Evolutionary conservation across 2,329 filamentous ascomycete genomes (phyloP).

Genomic region (Colletotrichum sp.): DNA sequence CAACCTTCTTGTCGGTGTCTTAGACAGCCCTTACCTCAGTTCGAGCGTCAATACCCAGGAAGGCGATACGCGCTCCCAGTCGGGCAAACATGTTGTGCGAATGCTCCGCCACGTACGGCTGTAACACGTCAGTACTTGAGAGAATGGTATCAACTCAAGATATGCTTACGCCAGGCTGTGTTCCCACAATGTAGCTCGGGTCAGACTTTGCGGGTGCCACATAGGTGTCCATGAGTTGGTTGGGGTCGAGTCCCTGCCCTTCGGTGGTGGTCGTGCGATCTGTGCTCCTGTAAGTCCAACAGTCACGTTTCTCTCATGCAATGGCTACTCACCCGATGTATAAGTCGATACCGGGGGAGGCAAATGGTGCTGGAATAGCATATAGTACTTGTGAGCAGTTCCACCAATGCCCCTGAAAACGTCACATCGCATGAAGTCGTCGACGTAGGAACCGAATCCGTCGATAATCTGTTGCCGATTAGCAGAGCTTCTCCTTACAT

Average conservation of each 20-base stretch:
- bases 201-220: constrained; percentile 66
- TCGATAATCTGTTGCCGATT: constrained; percentile 72
- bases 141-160: constrained; percentile 66
- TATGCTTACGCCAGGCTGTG: constrained; percentile 71
- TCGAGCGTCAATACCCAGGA: constrained; percentile 89
- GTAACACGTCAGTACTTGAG: constrained; percentile 35
- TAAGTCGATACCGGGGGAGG: constrained; percentile 86
- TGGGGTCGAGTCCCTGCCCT: constrained; percentile 64
- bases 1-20: not conserved
- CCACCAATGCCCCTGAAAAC: constrained; percentile 93
- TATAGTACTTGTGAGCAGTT: constrained; percentile 95
- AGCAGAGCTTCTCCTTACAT: not conserved
- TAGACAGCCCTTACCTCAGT: constrained; percentile 67
- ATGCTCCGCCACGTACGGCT: constrained; percentile 87
- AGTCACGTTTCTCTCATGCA: constrained; percentile 28
- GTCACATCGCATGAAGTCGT: constrained; percentile 90
- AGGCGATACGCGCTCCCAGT: constrained; percentile 81
- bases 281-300: constrained; percentile 21
- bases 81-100: constrained; percentile 88
- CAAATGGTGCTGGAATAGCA: constrained; percentile 96
- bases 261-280: constrained; percentile 12
- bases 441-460: constrained; percentile 91
- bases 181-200: constrained; percentile 78
- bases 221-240: constrained; percentile 76
- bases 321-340: constrained; percentile 67